A percentile compares a stretch with the other conserved stretches of the same genome.
Conservation (phyloP, 257 asterid species). For the Capsicum baccatum region DNA sequence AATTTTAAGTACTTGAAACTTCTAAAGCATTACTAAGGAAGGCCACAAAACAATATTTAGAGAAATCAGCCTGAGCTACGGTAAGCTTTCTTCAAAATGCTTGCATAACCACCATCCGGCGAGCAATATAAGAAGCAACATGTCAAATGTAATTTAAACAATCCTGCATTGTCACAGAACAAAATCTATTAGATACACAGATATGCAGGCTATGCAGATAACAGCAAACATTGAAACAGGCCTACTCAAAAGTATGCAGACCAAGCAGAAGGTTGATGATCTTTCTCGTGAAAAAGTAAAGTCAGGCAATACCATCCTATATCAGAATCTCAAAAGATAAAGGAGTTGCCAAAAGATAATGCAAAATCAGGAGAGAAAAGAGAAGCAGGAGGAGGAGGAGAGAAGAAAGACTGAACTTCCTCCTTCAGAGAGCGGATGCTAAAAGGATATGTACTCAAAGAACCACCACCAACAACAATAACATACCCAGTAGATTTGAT, state of each 20-base stretch:
- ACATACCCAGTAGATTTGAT: too few relatives aligned
- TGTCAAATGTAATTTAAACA: not conserved
- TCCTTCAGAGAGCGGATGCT: not conserved
- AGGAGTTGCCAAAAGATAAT: constrained; percentile 3
- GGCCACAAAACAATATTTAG: not conserved
- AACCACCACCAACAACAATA: too few relatives aligned
- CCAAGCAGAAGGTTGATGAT: not conserved
- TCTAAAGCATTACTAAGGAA: constrained; percentile 6
- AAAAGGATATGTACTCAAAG: not conserved
- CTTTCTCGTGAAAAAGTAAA: not conserved
- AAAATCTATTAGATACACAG: not conserved
- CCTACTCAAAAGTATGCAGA: not conserved
- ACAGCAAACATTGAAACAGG: not conserved
- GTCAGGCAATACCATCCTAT: not conserved
- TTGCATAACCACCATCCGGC: not conserved
- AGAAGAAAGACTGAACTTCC: not conserved
- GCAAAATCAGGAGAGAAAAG: not conserved
- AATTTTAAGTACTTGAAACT: not conserved
- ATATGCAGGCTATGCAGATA: constrained; percentile 8
- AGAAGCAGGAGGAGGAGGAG: not conserved
- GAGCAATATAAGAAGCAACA: not conserved
- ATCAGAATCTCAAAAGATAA: not conserved
- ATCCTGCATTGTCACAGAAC: not conserved
- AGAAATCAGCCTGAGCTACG: not conserved
- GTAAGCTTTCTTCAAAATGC: constrained; percentile 14